These are phyloP conservation scores for Kappamyces sp. DNA, from an alignment of 192 early-diverging fungal species.

Conservation along the genomic window DNA sequence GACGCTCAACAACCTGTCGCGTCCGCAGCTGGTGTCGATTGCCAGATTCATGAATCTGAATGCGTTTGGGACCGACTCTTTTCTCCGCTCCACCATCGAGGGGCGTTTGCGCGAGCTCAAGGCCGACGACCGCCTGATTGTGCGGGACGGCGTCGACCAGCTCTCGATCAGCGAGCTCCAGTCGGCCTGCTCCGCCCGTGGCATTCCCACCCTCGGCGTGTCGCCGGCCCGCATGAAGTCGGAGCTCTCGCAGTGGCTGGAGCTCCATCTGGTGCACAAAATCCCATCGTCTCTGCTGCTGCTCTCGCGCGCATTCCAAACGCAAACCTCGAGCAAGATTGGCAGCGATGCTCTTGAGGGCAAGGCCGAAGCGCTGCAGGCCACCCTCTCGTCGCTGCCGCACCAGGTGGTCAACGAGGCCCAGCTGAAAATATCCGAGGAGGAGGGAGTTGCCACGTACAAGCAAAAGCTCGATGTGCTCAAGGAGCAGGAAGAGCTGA, in stretches of 20 bases:
- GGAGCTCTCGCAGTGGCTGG: constrained; percentile 90
- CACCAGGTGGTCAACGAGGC: constrained; percentile 85
- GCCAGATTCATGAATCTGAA: constrained; percentile 92
- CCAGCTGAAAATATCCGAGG: constrained; percentile 78
- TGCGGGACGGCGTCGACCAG: constrained; percentile 78
- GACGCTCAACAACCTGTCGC: constrained; percentile 85
- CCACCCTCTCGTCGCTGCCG: constrained; percentile 84
- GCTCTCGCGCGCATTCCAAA: constrained; percentile 78
- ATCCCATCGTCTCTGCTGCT: constrained; percentile 87
- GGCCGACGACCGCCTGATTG: constrained; percentile 84
- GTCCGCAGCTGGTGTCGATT: constrained; percentile 93
- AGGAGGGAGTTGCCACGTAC: constrained; percentile 80
- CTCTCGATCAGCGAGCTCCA: constrained; percentile 85
- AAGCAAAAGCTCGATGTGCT: constrained; percentile 91
- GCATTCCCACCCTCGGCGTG: constrained; percentile 81
- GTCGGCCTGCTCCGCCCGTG: constrained; percentile 78
- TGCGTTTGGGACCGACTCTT: constrained; percentile 96
- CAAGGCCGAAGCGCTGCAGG: constrained; percentile 79
- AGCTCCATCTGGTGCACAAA: constrained; percentile 85
- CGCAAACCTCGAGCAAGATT: constrained; percentile 22
- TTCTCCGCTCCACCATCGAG: constrained; percentile 87
- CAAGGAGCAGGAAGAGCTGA: constrained; percentile 94
- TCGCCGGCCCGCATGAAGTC: constrained; percentile 82
- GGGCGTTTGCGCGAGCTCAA: constrained; percentile 79
- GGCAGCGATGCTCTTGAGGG: constrained; percentile 38